phyloP scores from a whole-genome alignment of 257 asterid species.

The Nicotiana obtusifolia region DNA sequence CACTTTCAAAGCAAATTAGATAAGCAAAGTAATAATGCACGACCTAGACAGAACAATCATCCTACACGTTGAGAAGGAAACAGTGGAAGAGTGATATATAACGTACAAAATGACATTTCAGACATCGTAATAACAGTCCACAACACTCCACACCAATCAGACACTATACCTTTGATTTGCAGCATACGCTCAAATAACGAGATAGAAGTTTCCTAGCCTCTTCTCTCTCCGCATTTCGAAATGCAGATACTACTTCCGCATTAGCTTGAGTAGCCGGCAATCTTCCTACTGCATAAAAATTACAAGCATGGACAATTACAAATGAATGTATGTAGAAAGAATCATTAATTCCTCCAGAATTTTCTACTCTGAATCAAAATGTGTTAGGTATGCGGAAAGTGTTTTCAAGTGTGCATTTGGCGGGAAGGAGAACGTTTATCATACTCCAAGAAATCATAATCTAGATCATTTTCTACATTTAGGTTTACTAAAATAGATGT shows the following conservation, averaged over 20 bases:
- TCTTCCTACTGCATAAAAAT: slow-evolving; percentile 62
- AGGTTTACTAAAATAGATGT: not conserved
- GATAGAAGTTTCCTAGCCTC: slow-evolving; percentile 42
- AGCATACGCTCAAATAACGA: slow-evolving; percentile 45
- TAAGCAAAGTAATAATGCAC: not conserved
- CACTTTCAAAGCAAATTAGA: not conserved
- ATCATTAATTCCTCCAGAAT: not conserved
- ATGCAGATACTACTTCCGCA: slow-evolving; percentile 51
- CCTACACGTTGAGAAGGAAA: not conserved
- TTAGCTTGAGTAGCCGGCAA: slow-evolving; percentile 74
- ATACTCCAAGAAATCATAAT: not conserved
- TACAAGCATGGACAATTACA: slow-evolving; percentile 7
- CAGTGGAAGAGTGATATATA: not conserved
- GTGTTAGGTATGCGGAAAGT: not conserved
- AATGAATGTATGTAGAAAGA: not conserved
- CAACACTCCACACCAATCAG: not conserved
- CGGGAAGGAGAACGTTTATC: not conserved
- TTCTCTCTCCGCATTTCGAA: slow-evolving; percentile 55
- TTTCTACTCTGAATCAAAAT: not conserved
- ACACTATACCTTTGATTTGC: slow-evolving; percentile 46
- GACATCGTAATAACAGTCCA: not conserved
- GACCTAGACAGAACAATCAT: not conserved
- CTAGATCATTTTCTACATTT: not conserved
- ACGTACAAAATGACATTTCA: not conserved
- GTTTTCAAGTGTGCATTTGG: not conserved